phyloP scores from a whole-genome alignment of 805 yeast genomes.

The Yamadazyma paraphyllophila region DNA sequence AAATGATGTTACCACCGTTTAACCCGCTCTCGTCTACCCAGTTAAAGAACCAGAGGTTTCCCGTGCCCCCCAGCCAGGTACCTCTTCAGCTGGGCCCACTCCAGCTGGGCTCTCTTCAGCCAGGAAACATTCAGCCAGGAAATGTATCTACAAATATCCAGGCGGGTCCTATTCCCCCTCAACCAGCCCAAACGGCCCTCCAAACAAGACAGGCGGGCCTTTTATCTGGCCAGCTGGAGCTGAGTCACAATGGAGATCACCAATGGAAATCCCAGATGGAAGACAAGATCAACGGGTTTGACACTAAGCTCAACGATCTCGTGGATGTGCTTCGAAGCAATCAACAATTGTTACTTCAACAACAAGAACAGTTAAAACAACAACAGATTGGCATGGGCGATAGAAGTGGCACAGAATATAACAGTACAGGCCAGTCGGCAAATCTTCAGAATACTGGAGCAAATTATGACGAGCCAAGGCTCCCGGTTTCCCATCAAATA shows the following conservation, averaged over 20 bases:
- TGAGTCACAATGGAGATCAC: background rate
- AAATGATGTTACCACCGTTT: slow-evolving; percentile 5
- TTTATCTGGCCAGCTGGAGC: background rate
- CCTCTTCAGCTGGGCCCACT: no score
- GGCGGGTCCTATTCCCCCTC: no score
- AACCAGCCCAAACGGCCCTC: background rate
- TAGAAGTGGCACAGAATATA: background rate
- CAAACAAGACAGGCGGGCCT: background rate
- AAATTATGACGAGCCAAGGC: background rate
- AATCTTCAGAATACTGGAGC: no score
- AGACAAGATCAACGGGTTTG: slow-evolving; percentile 33
- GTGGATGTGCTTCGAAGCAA: slow-evolving; percentile 34
- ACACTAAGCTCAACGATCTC: slow-evolving; percentile 35
- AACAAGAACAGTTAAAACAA: slow-evolving; percentile 11
- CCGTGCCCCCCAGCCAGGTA: background rate
- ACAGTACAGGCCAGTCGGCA: no score
- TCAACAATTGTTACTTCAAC: slow-evolving; percentile 27
- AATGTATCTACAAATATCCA: background rate
- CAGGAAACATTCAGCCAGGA: no score
- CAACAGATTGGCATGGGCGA: background rate
- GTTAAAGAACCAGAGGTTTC: background rate
- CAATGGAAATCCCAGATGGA: slow-evolving; percentile 37
- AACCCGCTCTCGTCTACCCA: background rate
- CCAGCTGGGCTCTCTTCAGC: no score
- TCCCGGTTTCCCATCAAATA: slow-evolving; percentile 6